Evolutionary conservation across 1,284 basidiomycete genomes (phyloP), one percentile per base, ranked within the genome.

Genomic region (Marasmius oreades): DNA sequence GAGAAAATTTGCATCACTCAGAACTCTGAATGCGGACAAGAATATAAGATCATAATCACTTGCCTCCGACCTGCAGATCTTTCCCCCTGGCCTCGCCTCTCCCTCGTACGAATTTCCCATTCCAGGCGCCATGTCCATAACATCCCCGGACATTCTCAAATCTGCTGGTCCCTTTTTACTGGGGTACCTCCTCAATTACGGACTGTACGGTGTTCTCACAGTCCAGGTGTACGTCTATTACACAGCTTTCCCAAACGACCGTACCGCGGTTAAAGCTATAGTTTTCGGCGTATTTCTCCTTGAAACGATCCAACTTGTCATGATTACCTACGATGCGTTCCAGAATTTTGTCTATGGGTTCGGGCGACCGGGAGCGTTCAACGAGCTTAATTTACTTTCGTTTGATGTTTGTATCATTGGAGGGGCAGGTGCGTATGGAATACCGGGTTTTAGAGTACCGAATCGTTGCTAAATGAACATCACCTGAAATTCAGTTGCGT

Each of bases 201-300:
- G 51, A 12, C 34, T 52, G 3, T 52, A 34, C 22, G 51, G 51
- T 11, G 37, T 39, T 39, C 22, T 52, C 12, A 20, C 51, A 11
- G 51, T 52, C 24, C 51, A 53, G 42, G 43, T 26, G 2, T 53
- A 53, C 23, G n/a, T 53, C 11, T 53, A 53, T 37, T 53, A 53
- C 26, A 42, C 23, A 3, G 51, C 51, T 12, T 53, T 53, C 23
- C 51, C 51, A 22, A 42, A n/a, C 11, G 51, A 53, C 37, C 39
- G 26, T 23, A 2, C 18, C 5, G 42, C 24, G 14, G 26, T 53
- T 37, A 18, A 53, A 43, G 8, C 28, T 14, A 20, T 53, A 20
- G 51, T 43, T 4, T 53, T 43, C 37, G 23, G 20, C 20, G 24
- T 53, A n/a, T 53, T 43, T n/a, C 3, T 43, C 10, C 5, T 53